Evolutionary conservation across 768 basidiomycete species (phyloP).

Genomic region (Tylopilus vinaceipallidus): DNA sequence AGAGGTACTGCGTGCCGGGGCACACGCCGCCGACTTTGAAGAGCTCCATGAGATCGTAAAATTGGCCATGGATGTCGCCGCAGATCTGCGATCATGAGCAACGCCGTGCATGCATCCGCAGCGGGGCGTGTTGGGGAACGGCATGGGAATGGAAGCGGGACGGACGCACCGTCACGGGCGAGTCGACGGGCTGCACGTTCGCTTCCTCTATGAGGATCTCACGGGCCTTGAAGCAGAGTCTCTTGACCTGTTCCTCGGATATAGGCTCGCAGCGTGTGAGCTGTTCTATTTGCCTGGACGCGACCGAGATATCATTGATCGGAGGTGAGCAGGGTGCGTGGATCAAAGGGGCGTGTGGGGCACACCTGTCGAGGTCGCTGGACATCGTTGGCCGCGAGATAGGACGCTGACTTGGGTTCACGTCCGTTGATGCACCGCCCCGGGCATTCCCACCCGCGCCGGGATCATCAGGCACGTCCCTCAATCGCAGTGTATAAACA

Average conservation of each 20-base stretch:
- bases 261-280: slow-evolving; percentile 92
- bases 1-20: slow-evolving; percentile 92
- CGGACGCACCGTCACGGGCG: slow-evolving; percentile 88
- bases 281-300: slow-evolving; percentile 86
- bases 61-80: slow-evolving; percentile 97
- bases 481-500: slow-evolving; percentile 34
- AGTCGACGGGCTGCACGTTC: slow-evolving; percentile 94
- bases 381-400: slow-evolving; percentile 39
- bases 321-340: slow-evolving; percentile 23
- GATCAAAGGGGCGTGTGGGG: slow-evolving; percentile 31
- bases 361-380: slow-evolving; percentile 58
- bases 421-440: no score
- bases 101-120: no score
- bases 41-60: slow-evolving; percentile 94
- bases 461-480: slow-evolving; percentile 28
- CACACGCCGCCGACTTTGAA: slow-evolving; percentile 92
- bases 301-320: slow-evolving; percentile 24
- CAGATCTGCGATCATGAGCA: no score
- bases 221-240: slow-evolving; percentile 91
- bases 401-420: slow-evolving; percentile 32
- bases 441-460: slow-evolving; percentile 9
- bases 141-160: no score
- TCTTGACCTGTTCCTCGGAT: slow-evolving; percentile 93
- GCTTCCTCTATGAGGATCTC: slow-evolving; percentile 98
- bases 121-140: no score